Conservation (phyloP, 768 basidiomycete species). For the Psilocybe cyanescens region DNA sequence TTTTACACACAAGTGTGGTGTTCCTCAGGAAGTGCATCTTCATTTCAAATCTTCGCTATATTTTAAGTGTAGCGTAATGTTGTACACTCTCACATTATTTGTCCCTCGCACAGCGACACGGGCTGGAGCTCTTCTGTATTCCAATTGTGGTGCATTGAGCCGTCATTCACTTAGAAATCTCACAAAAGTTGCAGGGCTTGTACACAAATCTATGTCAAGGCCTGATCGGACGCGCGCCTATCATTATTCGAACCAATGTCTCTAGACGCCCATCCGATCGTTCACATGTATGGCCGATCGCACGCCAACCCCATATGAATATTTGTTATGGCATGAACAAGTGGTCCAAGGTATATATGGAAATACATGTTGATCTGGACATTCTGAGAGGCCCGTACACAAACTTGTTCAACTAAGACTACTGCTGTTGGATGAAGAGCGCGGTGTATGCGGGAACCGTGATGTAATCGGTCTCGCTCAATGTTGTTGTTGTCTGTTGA, state of each 20-base stretch:
- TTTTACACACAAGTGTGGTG: neutral
- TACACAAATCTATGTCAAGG: neutral
- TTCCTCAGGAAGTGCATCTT: neutral
- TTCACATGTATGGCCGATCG: too few relatives aligned
- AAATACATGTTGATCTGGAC: too few relatives aligned
- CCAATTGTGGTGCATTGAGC: too few relatives aligned
- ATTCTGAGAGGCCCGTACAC: too few relatives aligned
- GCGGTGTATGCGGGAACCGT: constrained; percentile 41
- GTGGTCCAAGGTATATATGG: too few relatives aligned
- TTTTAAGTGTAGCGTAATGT: neutral
- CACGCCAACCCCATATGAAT: too few relatives aligned
- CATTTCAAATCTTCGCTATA: neutral
- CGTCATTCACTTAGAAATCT: too few relatives aligned
- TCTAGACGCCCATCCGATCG: neutral
- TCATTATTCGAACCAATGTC: neutral
- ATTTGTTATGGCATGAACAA: too few relatives aligned
- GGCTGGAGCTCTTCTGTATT: too few relatives aligned
- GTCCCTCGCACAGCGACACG: too few relatives aligned
- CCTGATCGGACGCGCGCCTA: neutral
- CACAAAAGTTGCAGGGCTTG: too few relatives aligned
- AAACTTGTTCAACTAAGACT: neutral
- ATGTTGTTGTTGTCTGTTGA: constrained; percentile 32
- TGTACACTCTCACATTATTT: neutral
- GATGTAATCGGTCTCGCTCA: constrained; percentile 34
- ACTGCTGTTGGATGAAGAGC: constrained; percentile 36